Percentiles rank a stretch among this genome's conserved stretches.
phyloP scores from a whole-genome alignment of 2,329 filamentous ascomycete genomes.

The Salinomyces thailandicus region DNA sequence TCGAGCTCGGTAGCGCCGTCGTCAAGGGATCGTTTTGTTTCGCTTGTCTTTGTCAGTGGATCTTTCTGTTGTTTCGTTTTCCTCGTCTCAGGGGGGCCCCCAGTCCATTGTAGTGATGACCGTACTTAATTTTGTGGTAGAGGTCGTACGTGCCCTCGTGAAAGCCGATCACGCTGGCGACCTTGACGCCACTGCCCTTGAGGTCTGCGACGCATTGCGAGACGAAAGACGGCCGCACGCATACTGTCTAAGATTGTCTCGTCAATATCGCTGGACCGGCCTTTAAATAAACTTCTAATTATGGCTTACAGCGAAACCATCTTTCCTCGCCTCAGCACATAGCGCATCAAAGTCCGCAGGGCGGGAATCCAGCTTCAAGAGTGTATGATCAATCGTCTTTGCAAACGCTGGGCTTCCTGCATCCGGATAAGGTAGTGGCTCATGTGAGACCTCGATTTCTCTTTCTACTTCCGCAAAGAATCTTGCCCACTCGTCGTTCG shows the following conservation, averaged over 20 bases:
- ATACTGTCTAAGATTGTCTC: too few relatives aligned
- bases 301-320: slow-evolving; percentile 33
- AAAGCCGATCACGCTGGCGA: slow-evolving; percentile 51
- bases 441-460: slow-evolving; percentile 8
- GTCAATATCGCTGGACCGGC: too few relatives aligned
- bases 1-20: slow-evolving; percentile 48
- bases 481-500: slow-evolving; percentile 35
- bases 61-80: not conserved
- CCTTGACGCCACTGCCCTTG: slow-evolving; percentile 36
- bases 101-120: too few relatives aligned
- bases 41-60: slow-evolving; percentile 15
- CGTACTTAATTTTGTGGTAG: slow-evolving; percentile 35
- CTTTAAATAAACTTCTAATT: too few relatives aligned
- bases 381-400: slow-evolving; percentile 37
- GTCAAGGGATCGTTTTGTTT: slow-evolving; percentile 40
- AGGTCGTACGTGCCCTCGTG: slow-evolving; percentile 48
- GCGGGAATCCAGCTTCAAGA: slow-evolving; percentile 41
- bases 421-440: slow-evolving; percentile 4
- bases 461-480: slow-evolving; percentile 29
- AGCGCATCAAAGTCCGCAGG: slow-evolving; percentile 41
- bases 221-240: slow-evolving; percentile 46
- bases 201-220: slow-evolving; percentile 40
- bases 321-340: slow-evolving; percentile 43
- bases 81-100: too few relatives aligned
- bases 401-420: slow-evolving; percentile 16